Conservation (phyloP, 192 early-diverging fungal species). For the Mortierella alpina region DNA sequence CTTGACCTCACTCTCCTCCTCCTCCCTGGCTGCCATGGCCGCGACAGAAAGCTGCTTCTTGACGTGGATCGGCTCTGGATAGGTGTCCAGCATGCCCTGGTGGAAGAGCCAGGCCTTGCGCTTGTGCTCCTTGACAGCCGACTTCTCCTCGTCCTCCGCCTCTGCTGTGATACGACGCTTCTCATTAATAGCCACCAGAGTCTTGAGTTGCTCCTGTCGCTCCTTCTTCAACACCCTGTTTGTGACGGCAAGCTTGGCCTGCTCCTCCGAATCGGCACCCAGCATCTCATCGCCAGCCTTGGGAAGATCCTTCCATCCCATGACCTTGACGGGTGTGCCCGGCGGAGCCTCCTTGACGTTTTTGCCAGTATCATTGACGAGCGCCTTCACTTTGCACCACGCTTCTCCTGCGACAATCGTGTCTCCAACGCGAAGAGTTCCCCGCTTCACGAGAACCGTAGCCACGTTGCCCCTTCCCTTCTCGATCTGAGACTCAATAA, state of each 20-base stretch:
- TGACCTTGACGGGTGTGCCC: conserved; percentile 85
- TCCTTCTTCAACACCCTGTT: conserved; percentile 73
- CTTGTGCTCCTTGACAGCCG: conserved; percentile 61
- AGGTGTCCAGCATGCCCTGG: conserved; percentile 64
- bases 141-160: conserved; percentile 63
- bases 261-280: conserved; percentile 72
- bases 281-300: conserved; percentile 90
- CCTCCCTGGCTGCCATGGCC: conserved; percentile 50
- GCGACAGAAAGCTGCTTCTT: conserved; percentile 34
- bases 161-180: conserved; percentile 68
- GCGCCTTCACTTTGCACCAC: conserved; percentile 88
- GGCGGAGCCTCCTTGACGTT: conserved; percentile 81
- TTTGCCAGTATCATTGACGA: conserved; percentile 84
- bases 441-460: conserved; percentile 89
- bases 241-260: conserved; percentile 81
- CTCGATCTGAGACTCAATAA: conserved; percentile 91
- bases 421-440: conserved; percentile 83
- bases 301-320: conserved; percentile 95
- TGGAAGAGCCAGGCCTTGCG: conserved; percentile 76
- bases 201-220: conserved; percentile 68
- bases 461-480: conserved; percentile 89
- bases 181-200: conserved; percentile 82
- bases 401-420: conserved; percentile 87
- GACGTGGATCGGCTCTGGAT: conserved; percentile 61
- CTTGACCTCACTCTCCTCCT: conserved; percentile 56